A percentile compares a stretch with the other conserved stretches of the same genome.
Conservation (phyloP, 306 rosid species). For the Hippophae tibetana region DNA sequence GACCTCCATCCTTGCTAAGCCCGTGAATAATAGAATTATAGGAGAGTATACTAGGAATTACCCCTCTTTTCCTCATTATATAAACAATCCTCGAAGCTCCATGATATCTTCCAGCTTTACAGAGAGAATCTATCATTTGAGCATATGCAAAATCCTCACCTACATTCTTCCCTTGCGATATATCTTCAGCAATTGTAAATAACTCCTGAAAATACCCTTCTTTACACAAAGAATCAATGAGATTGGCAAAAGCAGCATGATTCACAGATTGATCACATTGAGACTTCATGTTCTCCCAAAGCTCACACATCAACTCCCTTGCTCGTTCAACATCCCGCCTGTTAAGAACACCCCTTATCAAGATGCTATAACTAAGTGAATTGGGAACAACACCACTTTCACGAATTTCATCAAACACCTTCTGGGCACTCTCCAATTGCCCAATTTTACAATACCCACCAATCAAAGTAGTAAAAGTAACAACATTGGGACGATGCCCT, state of each 20-base stretch:
- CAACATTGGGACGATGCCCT: constrained; percentile 62
- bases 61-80: constrained; percentile 55
- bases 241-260: constrained; percentile 52
- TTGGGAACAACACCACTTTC: constrained; percentile 41
- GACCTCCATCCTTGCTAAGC: constrained; percentile 68
- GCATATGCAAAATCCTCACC: constrained; percentile 46
- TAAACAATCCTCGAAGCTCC: constrained; percentile 71
- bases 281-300: constrained; percentile 57
- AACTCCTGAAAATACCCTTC: constrained; percentile 56
- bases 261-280: constrained; percentile 37
- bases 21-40: constrained; percentile 67
- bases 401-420: constrained; percentile 77
- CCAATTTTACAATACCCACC: constrained; percentile 52
- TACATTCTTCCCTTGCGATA: constrained; percentile 45
- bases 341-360: constrained; percentile 45
- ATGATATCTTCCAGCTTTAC: constrained; percentile 55
- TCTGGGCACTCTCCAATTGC: constrained; percentile 31
- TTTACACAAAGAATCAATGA: constrained; percentile 54
- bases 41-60: constrained; percentile 42
- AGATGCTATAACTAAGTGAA: constrained; percentile 49
- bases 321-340: constrained; percentile 43
- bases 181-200: constrained; percentile 55
- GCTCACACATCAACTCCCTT: constrained; percentile 33
- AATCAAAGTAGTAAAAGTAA: constrained; percentile 68
- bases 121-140: constrained; percentile 82